These are phyloP conservation scores for Mycena epipterygia DNA, from an alignment of 768 basidiomycete genomes.

Conservation along the genomic window DNA sequence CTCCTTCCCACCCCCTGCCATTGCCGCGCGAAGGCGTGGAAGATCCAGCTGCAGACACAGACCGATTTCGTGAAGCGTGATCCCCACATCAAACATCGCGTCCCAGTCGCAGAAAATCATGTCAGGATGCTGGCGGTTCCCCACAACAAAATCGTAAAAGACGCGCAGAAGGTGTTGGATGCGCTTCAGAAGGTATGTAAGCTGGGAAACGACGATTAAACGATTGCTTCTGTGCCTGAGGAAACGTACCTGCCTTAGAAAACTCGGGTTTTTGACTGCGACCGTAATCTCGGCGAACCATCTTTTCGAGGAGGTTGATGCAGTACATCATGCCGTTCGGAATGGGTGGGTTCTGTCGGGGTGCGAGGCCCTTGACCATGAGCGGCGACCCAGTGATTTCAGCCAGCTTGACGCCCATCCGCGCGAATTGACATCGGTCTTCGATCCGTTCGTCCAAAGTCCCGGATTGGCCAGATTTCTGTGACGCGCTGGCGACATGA, in stretches of 20 bases:
- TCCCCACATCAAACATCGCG: conserved; percentile 39
- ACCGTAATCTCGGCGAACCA: conserved; percentile 18
- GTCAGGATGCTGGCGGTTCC: conserved; percentile 32
- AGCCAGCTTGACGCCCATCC: conserved; percentile 9
- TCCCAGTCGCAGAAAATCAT: conserved; percentile 44
- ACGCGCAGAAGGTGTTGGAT: conserved; percentile 43
- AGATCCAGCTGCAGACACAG: conserved; percentile 42
- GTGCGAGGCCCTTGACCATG: conserved; percentile 27
- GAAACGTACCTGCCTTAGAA: background rate
- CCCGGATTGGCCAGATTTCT: conserved; percentile 1
- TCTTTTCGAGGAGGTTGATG: conserved; percentile 18
- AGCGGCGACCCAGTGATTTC: background rate
- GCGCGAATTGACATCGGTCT: conserved; percentile 5
- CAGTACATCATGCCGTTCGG: conserved; percentile 41
- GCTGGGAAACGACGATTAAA: conserved; percentile 14
- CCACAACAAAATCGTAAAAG: conserved; percentile 40
- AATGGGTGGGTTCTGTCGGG: conserved; percentile 37
- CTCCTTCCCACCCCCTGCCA: conserved; percentile 34
- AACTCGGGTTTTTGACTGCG: background rate
- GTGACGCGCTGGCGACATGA: background rate
- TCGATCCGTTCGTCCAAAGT: conserved; percentile 18
- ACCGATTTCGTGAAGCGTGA: conserved; percentile 43
- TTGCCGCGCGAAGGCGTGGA: conserved; percentile 37
- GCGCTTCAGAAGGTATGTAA: conserved; percentile 41
- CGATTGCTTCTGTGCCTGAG: background rate